Base-by-base conservation (phyloP, 1,139 yeast genomes). In the Pichia sp. region DNA sequence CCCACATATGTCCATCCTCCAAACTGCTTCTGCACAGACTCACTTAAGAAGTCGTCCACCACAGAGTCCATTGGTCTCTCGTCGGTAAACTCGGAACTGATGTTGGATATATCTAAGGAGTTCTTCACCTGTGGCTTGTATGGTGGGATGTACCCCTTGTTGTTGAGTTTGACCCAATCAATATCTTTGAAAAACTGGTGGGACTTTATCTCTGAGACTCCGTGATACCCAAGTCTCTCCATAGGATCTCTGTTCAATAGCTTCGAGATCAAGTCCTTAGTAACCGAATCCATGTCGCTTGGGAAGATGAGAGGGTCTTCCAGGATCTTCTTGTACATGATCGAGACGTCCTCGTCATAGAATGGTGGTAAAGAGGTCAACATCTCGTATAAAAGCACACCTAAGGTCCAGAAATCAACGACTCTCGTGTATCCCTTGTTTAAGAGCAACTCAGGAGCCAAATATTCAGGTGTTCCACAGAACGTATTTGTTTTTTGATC, bases 1-100 rank as follows among this genome's bases (percentile, higher is more conserved):
- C 93, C 96, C 52, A 88, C 89, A 68, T 90, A 91, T 1, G 97
- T 91, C 99, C 99, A 93, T 4, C 99, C 98, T 47, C 96, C 98
- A 75, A 93, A 93, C 70, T 93, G 98, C 66, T 87, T 85, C 69
- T 93, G 99, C 22, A 93, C 96, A 60, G 91, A 82, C 63, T 87
- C 96, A 67, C 89, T 87, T 70, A 82, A 79, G 61, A 80, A 87
- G 65, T 90, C 96, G 66, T 91, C 96, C 25, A 91, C 97, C 12
- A 93, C 98, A 54, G 96, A 87, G 68, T 93, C 99, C 61, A 90
- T 87, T 4, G 99, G 98, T 62, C 86, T 83, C 64, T 93, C 98
- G 63, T 78, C 85, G 9, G 99, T 93, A 67, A 93, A 93, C 66
- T 90, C 98, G 56, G 83, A 82, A 67, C 91, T 97, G 65, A 93